These are phyloP conservation scores for Fonsecaea erecta DNA, from an alignment of 2,329 filamentous ascomycete species.

Conservation along the genomic window DNA sequence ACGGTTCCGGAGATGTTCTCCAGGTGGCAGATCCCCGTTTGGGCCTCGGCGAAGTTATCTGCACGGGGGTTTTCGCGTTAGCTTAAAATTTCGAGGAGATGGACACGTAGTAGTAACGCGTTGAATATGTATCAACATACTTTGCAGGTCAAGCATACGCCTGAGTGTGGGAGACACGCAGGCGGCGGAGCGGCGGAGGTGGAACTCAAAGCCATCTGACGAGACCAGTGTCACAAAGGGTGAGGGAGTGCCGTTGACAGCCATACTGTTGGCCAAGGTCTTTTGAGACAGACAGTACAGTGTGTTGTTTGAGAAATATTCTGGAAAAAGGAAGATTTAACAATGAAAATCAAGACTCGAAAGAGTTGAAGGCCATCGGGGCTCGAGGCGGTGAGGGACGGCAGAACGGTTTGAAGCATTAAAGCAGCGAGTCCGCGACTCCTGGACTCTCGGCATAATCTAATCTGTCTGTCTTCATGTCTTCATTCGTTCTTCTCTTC, in stretches of 20 bases:
- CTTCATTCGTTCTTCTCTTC: not conserved
- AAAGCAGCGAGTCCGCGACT: not conserved
- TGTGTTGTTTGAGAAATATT: not conserved
- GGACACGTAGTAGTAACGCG: conserved; percentile 7
- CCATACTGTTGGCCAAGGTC: conserved; percentile 9
- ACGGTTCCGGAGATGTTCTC: conserved; percentile 67
- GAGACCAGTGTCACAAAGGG: conserved; percentile 69
- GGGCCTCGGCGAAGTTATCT: conserved; percentile 67
- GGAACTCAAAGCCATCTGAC: conserved; percentile 67
- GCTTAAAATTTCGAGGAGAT: not conserved
- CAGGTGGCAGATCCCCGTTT: conserved; percentile 62
- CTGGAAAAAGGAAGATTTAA: not conserved
- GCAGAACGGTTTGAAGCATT: not conserved
- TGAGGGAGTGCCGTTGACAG: conserved; percentile 21
- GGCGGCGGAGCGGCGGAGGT: conserved; percentile 64
- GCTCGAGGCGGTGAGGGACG: not conserved
- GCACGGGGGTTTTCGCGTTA: not conserved
- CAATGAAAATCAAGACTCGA: not conserved
- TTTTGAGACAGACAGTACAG: not conserved
- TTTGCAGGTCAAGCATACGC: conserved; percentile 66
- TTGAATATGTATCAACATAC: conserved; percentile 50
- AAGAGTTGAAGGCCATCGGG: not conserved
- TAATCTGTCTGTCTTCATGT: not conserved
- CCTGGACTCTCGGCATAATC: too few relatives aligned
- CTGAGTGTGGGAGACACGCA: conserved; percentile 66